phyloP scores from a whole-genome alignment of 169 alveolate species.

The Cardiosporidium cionae region DNA sequence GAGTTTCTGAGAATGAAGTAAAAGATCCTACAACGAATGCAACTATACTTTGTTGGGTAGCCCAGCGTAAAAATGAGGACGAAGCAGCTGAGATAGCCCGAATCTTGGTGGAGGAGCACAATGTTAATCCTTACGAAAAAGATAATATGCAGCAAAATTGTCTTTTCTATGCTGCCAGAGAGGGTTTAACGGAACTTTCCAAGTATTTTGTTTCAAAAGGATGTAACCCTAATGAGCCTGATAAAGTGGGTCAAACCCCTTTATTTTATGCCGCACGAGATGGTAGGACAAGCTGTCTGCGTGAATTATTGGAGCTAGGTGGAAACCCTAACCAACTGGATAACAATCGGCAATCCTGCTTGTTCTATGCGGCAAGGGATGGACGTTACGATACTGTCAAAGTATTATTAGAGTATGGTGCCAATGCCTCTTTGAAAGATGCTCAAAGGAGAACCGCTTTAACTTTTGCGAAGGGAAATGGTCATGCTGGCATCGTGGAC shows the following conservation, averaged over 20 bases:
- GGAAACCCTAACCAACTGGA: constrained; percentile 78
- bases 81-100: constrained; percentile 70
- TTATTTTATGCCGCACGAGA: constrained; percentile 84
- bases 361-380: constrained; percentile 83
- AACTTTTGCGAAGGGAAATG: constrained; percentile 76
- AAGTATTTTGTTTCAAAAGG: constrained; percentile 71
- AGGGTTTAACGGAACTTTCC: constrained; percentile 68
- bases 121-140: constrained; percentile 55
- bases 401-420: constrained; percentile 71
- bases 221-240: constrained; percentile 77
- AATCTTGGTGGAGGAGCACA: constrained; percentile 57
- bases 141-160: constrained; percentile 82
- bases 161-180: constrained; percentile 85
- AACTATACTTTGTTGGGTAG: constrained; percentile 71
- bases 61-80: constrained; percentile 66
- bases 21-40: constrained; percentile 10
- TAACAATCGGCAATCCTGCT: constrained; percentile 73
- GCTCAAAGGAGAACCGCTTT: constrained; percentile 76
- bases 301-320: constrained; percentile 50
- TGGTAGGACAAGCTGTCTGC: constrained; percentile 72
- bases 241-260: constrained; percentile 78
- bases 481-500: constrained; percentile 69
- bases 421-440: constrained; percentile 70
- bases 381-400: constrained; percentile 77
- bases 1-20: too few species aligned